phyloP scores from a whole-genome alignment of 1,284 basidiomycete genomes.

The Melampsora larici-populina region DNA sequence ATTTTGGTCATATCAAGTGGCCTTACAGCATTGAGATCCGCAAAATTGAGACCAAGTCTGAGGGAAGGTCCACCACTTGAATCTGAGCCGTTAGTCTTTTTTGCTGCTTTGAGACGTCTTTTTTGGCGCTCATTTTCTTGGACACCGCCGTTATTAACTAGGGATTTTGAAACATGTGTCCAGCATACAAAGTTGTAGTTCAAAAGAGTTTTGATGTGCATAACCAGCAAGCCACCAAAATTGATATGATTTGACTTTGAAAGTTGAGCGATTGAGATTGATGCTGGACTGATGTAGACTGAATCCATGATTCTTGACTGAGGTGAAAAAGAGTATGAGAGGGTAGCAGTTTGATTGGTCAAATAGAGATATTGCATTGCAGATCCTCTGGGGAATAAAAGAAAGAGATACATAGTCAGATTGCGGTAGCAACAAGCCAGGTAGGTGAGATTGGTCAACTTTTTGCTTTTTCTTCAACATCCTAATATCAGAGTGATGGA shows the following conservation, averaged over 20 bases:
- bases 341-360: slow-evolving; percentile 22
- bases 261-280: slow-evolving; percentile 38
- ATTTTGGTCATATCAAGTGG: slow-evolving; percentile 27
- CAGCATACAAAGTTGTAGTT: slow-evolving; percentile 29
- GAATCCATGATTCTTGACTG: slow-evolving; percentile 40
- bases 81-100: background rate
- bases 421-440: background rate
- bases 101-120: slow-evolving; percentile 11
- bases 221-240: slow-evolving; percentile 36
- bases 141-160: slow-evolving; percentile 12
- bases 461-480: slow-evolving; percentile 42
- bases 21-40: background rate
- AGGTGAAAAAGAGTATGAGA: slow-evolving; percentile 42
- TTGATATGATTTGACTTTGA: slow-evolving; percentile 39
- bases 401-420: background rate
- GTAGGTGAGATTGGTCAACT: background rate
- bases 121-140: slow-evolving; percentile 14
- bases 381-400: slow-evolving; percentile 4
- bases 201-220: slow-evolving; percentile 40
- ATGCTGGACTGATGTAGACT: slow-evolving; percentile 32
- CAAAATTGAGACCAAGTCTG: background rate
- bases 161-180: slow-evolving; percentile 25
- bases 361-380: slow-evolving; percentile 39
- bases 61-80: slow-evolving; percentile 19
- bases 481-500: slow-evolving; percentile 11